phyloP scores from a whole-genome alignment of 2,329 filamentous ascomycete species.

The Thelonectria rubi region DNA sequence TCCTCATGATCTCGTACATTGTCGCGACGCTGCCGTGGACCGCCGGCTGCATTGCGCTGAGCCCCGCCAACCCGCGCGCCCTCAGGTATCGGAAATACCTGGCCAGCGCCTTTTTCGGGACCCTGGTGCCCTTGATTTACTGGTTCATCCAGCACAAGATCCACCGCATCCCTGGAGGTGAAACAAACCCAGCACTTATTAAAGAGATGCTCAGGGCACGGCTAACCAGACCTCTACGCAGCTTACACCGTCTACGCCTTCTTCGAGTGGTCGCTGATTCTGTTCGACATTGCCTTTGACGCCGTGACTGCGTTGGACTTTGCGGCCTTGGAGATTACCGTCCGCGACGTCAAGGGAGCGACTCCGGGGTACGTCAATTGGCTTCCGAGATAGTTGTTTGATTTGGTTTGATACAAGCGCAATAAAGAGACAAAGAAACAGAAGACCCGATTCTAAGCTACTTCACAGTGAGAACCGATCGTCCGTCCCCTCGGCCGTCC shows the following conservation, averaged over 20 bases:
- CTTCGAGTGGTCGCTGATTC: constrained; percentile 95
- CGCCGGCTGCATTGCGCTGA: constrained; percentile 85
- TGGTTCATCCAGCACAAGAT: constrained; percentile 99
- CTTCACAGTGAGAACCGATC: constrained; percentile 58
- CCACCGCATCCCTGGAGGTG: constrained; percentile 91
- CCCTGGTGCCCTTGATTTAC: constrained; percentile 88
- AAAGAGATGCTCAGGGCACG: constrained; percentile 16
- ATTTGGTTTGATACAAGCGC: constrained; percentile 44
- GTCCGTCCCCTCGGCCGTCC: constrained; percentile 57
- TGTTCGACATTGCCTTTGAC: constrained; percentile 97
- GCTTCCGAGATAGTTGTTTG: constrained; percentile 80
- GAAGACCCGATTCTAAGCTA: constrained; percentile 52
- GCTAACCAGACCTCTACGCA: constrained; percentile 52
- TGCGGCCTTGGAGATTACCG: constrained; percentile 82
- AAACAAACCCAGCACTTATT: constrained; percentile 43
- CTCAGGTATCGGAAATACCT: constrained; percentile 90
- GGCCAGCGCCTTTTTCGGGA: constrained; percentile 86
- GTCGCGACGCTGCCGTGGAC: constrained; percentile 97
- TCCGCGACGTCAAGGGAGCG: constrained; percentile 87
- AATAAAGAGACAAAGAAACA: constrained; percentile 41
- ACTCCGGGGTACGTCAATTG: constrained; percentile 98
- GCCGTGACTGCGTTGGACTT: constrained; percentile 95
- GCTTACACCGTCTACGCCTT: constrained; percentile 98
- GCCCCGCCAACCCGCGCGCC: constrained; percentile 82
- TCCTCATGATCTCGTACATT: constrained; percentile 99